Percentiles rank a stretch among this genome's conserved stretches.
Evolutionary conservation across 208 protist genomes (phyloP).

Genomic region (Endotrypanum monterogeii): DNA sequence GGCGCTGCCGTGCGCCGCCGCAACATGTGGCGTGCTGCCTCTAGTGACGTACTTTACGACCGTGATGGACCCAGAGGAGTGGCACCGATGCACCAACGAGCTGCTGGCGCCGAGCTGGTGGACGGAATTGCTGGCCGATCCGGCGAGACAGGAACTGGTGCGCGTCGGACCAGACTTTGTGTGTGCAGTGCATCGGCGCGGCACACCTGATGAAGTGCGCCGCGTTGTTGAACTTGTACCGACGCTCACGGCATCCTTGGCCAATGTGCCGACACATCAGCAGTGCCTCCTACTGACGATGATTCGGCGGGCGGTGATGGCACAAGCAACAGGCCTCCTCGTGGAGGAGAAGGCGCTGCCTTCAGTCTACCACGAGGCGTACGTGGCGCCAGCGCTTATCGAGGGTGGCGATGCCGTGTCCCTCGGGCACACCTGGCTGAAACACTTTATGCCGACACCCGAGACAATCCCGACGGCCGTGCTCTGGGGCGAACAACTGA

Average conservation of each 20-base stretch:
- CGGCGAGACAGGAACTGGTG: constrained; percentile 27
- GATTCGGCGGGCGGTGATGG: constrained; percentile 31
- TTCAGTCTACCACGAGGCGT: constrained; percentile 61
- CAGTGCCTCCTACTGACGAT: constrained; percentile 72
- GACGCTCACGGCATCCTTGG: constrained; percentile 17
- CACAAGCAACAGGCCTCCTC: not conserved
- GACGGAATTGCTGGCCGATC: constrained; percentile 22
- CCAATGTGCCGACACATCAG: constrained; percentile 53
- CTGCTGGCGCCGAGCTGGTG: constrained; percentile 36
- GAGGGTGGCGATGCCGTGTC: constrained; percentile 75
- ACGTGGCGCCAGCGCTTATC: constrained; percentile 66
- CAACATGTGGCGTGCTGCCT: constrained; percentile 29
- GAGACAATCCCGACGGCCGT: constrained; percentile 31
- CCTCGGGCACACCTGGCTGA: constrained; percentile 73
- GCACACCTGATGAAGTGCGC: constrained; percentile 16
- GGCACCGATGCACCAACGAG: constrained; percentile 33
- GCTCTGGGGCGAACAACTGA: constrained; percentile 13
- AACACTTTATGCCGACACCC: constrained; percentile 37
- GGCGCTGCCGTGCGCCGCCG: constrained; percentile 1
- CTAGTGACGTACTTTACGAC: constrained; percentile 31
- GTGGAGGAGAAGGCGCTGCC: constrained; percentile 33
- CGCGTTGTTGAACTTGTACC: constrained; percentile 35
- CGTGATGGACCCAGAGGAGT: constrained; percentile 32
- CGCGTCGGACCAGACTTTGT: constrained; percentile 57
- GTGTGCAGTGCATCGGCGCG: constrained; percentile 24